Evolutionary conservation across 164 flowering plant genomes (phyloP).

Genomic region (Malania oleifera): DNA sequence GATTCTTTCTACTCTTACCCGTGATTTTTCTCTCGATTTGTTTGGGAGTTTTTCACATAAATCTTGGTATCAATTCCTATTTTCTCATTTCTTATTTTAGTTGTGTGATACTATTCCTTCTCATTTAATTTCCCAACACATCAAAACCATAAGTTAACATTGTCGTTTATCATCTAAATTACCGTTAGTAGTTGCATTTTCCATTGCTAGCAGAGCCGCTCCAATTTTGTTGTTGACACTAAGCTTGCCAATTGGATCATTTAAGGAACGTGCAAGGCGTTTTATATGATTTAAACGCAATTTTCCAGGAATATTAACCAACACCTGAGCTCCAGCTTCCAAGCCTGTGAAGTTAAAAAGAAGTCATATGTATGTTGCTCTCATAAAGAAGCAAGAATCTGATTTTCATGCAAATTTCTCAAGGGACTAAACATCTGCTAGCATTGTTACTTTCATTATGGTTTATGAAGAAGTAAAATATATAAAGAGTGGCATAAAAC

Average conservation of each 20-base stretch:
- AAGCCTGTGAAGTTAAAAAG: constrained; percentile 7
- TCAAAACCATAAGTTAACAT: too few relatives aligned
- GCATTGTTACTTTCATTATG: neutral
- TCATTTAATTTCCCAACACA: too few relatives aligned
- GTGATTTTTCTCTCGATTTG: too few relatives aligned
- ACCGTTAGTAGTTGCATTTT: neutral
- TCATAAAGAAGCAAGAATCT: neutral
- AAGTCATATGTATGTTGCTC: neutral
- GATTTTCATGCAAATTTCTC: neutral
- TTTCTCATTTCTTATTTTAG: too few relatives aligned
- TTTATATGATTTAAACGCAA: constrained; percentile 27
- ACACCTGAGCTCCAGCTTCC: constrained; percentile 12
- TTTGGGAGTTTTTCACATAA: neutral
- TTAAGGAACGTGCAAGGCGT: constrained; percentile 30
- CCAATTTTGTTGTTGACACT: neutral
- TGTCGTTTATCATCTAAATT: too few relatives aligned
- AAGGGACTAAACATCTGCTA: neutral
- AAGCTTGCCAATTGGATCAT: neutral
- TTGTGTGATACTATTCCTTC: too few relatives aligned
- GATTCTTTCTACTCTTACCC: too few relatives aligned
- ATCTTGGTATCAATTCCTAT: neutral
- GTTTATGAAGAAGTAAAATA: neutral
- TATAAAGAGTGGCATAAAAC: neutral
- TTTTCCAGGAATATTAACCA: constrained; percentile 15
- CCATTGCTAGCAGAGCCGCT: neutral